Evolutionary conservation across 2,329 filamentous ascomycete species (phyloP).

Genomic region (Akanthomyces lecanii): DNA sequence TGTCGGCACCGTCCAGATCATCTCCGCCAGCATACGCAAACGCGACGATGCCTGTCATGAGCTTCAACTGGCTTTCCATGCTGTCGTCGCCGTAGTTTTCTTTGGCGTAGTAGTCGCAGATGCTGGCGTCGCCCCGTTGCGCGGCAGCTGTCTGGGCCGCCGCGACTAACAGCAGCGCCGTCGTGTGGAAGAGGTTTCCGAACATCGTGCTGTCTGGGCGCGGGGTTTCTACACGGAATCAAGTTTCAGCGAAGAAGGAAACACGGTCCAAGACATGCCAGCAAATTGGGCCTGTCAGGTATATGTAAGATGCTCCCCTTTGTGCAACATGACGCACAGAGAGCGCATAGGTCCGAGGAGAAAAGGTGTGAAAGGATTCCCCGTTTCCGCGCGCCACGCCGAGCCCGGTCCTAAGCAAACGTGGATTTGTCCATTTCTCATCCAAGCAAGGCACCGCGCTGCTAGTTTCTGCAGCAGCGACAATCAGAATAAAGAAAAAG

Average conservation of each 20-base stretch:
- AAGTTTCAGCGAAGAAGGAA: not conserved
- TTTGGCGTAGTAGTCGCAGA: slow-evolving; percentile 31
- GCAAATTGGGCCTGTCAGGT: not conserved
- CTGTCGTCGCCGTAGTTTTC: slow-evolving; percentile 24
- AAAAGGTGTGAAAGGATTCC: not conserved
- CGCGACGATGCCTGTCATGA: slow-evolving; percentile 29
- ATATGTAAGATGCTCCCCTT: slow-evolving; percentile 2
- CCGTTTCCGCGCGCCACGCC: not conserved
- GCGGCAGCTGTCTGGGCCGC: not conserved
- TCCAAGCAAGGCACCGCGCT: no score
- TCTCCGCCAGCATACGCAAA: slow-evolving; percentile 27
- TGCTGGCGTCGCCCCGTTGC: not conserved
- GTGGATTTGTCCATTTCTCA: not conserved
- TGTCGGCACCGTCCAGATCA: not conserved
- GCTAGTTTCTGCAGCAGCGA: not conserved
- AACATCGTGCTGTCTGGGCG: not conserved
- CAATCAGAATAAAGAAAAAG: no score
- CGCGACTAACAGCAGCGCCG: slow-evolving; percentile 2
- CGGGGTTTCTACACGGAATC: not conserved
- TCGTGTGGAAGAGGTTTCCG: not conserved
- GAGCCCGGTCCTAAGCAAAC: not conserved
- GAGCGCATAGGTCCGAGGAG: not conserved
- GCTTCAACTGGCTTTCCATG: slow-evolving; percentile 24
- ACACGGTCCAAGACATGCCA: not conserved
- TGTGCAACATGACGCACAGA: not conserved